Evolutionary conservation across 805 yeast genomes (phyloP).

Genomic region (Candida insectalens): DNA sequence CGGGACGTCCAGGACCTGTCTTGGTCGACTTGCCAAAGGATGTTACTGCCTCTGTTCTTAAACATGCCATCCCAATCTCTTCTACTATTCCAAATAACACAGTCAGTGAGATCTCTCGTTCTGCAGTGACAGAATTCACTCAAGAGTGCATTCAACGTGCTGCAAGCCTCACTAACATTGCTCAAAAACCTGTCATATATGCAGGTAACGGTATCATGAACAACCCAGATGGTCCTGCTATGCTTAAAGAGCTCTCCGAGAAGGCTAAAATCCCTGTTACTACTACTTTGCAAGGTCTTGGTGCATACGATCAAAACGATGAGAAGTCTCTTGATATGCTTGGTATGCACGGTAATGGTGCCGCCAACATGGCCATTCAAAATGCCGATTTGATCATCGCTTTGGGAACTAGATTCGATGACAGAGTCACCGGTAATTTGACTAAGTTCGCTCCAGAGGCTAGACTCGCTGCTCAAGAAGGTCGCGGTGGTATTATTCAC

Average conservation of each 20-base stretch:
- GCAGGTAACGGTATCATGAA: constrained; percentile 89
- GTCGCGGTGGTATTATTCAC: constrained; percentile 92
- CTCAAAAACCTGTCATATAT: constrained; percentile 82
- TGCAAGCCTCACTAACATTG: constrained; percentile 67
- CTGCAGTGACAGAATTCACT: constrained; percentile 66
- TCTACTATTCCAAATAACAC: constrained; percentile 71
- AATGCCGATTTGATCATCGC: constrained; percentile 89
- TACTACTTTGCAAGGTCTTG: constrained; percentile 88
- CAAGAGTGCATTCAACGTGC: constrained; percentile 65
- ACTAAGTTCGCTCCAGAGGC: constrained; percentile 92
- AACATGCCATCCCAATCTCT: constrained; percentile 74
- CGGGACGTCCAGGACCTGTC: constrained; percentile 98
- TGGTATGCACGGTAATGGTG: constrained; percentile 97
- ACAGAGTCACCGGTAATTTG: constrained; percentile 88
- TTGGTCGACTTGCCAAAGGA: constrained; percentile 96
- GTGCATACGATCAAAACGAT: constrained; percentile 89
- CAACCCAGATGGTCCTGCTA: constrained; percentile 67
- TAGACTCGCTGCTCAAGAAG: constrained; percentile 75
- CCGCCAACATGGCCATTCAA: constrained; percentile 92
- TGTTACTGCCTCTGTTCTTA: constrained; percentile 86
- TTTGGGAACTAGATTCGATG: constrained; percentile 95
- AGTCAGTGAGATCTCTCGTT: constrained; percentile 57
- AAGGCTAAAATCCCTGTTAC: constrained; percentile 93
- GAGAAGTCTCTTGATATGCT: constrained; percentile 89
- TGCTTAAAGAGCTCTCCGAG: constrained; percentile 77